Evolutionary conservation across 768 basidiomycete species (phyloP), one percentile per base, ranked within the genome.

Genomic region (Suillus hirtellus): DNA sequence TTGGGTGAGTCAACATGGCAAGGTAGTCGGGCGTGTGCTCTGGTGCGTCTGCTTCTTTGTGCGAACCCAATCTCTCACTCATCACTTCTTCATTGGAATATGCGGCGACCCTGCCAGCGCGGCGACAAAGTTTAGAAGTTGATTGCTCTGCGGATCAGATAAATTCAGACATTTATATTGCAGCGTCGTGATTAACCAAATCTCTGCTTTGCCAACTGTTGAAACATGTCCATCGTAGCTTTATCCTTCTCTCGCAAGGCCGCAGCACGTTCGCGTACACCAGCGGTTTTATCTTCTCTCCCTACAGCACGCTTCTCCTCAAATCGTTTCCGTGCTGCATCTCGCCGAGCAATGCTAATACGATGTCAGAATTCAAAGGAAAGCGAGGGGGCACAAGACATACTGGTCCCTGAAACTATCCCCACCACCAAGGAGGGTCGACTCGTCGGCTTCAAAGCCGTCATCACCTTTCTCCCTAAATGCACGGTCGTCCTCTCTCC

Each of bases 211-310:
- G 95, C 95, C 72, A 96, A 78, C 67, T 89, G 87, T 76, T 92
- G 92, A 76, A 97, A 95, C 94, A 95, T 96, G 63, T 93, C 93
- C 93, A 98, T 98, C 0, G 94, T 97, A 19, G 88, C 91, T 73
- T 87, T 88, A 70, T 97, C 95, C 71, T 92, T 95, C 71, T 90
- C 87, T 68, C 84, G 87, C 63, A 87, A 79, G 6, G 84, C 87
- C 27, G 70, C 79, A 0, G 83, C 80, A 61, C 90, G 84, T 71
- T 95, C 93, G 47, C 86, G 82, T 14, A 80, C 71, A 1, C 75
- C 82, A 34, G 80, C 79, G 4, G 71, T 69, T 61, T 81, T 84
- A 46, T 89, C 89, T 54, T 85, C 87, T 59, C 75, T 75, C 7
- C 54, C 19, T 1, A 65, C 52, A 40, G 43, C 65, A 63, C 74